Conservation (phyloP, 83 land plant genomes). For the Isoetes engelmannii region DNA sequence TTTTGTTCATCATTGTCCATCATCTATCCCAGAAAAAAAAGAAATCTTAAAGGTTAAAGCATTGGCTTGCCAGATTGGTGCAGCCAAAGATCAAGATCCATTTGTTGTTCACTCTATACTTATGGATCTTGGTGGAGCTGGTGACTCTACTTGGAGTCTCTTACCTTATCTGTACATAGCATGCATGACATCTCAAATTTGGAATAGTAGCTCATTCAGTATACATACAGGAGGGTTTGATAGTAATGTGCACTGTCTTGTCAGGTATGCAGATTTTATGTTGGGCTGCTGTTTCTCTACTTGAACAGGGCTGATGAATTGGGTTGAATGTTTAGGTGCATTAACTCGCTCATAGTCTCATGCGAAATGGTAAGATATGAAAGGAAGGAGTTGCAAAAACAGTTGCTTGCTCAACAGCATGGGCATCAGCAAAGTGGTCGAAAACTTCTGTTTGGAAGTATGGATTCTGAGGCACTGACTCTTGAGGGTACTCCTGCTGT, state of each 20-base stretch:
- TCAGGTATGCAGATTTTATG: conserved; percentile 44
- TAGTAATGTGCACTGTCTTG: conserved; percentile 88
- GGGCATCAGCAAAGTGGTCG: conserved; percentile 14
- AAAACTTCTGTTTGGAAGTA: conserved; percentile 29
- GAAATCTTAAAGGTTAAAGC: conserved; percentile 62
- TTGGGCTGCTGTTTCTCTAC: background rate
- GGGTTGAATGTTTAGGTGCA: conserved; percentile 59
- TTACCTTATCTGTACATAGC: conserved; percentile 84
- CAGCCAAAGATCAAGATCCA: conserved; percentile 56
- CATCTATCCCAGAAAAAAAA: conserved; percentile 77
- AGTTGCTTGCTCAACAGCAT: conserved; percentile 32
- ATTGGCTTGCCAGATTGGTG: conserved; percentile 60
- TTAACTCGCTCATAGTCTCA: conserved; percentile 77
- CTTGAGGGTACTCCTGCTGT: conserved; percentile 40
- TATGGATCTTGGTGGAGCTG: conserved; percentile 58
- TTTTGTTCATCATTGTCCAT: conserved; percentile 61
- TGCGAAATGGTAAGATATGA: conserved; percentile 75
- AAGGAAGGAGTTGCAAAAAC: conserved; percentile 55
- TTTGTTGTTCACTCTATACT: conserved; percentile 61
- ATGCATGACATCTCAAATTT: conserved; percentile 81
- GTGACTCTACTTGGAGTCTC: conserved; percentile 75
- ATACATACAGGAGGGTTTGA: conserved; percentile 84
- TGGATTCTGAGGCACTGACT: conserved; percentile 39
- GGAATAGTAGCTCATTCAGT: conserved; percentile 68
- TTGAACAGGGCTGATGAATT: background rate